These are phyloP conservation scores for Heimioporus retisporus DNA, from an alignment of 1,284 basidiomycete genomes.

Conservation along the genomic window DNA sequence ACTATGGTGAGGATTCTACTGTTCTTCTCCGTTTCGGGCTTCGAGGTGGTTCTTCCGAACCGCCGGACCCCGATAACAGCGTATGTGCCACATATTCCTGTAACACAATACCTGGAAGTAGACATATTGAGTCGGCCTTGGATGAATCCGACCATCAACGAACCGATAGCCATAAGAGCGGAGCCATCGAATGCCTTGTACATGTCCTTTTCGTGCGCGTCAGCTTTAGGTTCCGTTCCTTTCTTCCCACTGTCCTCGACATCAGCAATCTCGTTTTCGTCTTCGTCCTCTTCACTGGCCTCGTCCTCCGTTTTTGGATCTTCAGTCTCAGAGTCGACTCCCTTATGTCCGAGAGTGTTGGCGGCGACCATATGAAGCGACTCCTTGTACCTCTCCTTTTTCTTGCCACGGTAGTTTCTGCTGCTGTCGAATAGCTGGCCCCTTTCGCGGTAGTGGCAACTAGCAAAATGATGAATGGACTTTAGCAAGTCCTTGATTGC, in stretches of 20 bases:
- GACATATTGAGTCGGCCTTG: conserved; percentile 17
- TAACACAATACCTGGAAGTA: conserved; percentile 66
- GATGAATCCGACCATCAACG: conserved; percentile 25
- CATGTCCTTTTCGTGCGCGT: conserved; percentile 64
- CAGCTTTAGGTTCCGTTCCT: conserved; percentile 12
- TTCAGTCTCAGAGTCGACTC: conserved; percentile 28
- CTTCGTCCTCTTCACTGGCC: conserved; percentile 35
- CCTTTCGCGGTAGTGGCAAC: conserved; percentile 67
- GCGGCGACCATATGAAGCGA: conserved; percentile 34
- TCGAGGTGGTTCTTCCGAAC: conserved; percentile 5
- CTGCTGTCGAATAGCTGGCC: conserved; percentile 67
- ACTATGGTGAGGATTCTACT: conserved; percentile 1
- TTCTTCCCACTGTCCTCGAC: conserved; percentile 23
- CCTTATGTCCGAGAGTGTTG: conserved; percentile 16
- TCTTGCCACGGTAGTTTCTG: conserved; percentile 55
- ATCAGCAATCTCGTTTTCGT: conserved; percentile 24
- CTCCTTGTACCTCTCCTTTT: conserved; percentile 39
- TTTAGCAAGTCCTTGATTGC: conserved; percentile 72
- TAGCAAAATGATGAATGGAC: conserved; percentile 74
- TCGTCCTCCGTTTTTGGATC: conserved; percentile 30
- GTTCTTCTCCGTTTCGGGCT: conserved; percentile 24
- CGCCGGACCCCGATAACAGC: conserved; percentile 17
- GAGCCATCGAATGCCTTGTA: conserved; percentile 79
- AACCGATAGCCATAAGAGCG: conserved; percentile 76
- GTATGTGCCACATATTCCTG: conserved; percentile 67